These are phyloP conservation scores for Zea luxurians DNA, from an alignment of 176 grass and related monocot species.

Conservation along the genomic window DNA sequence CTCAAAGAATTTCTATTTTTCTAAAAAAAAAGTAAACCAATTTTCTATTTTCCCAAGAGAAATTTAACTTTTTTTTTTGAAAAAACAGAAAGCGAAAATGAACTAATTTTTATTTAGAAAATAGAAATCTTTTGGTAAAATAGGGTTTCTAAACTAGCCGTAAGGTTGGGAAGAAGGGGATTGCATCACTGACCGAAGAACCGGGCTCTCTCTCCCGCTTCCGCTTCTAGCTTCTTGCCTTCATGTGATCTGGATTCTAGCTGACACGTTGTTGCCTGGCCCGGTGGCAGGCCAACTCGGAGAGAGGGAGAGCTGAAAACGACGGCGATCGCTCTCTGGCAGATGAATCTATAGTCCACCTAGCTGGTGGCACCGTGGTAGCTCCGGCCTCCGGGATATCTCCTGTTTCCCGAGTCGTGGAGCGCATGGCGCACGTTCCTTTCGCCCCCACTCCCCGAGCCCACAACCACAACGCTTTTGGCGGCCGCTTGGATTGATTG, in stretches of 20 bases:
- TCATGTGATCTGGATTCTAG: slow-evolving; percentile 26
- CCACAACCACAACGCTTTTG: neutral
- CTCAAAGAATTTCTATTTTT: too few relatives aligned
- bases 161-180: too few relatives aligned
- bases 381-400: neutral
- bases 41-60: too few relatives aligned
- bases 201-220: neutral
- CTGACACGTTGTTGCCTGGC: slow-evolving; percentile 20
- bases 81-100: too few relatives aligned
- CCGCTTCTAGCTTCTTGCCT: neutral
- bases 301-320: slow-evolving; percentile 29
- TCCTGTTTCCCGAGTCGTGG: slow-evolving; percentile 15
- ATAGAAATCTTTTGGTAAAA: too few relatives aligned
- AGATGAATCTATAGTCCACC: slow-evolving; percentile 28
- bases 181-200: neutral
- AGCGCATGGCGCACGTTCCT: neutral
- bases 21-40: too few relatives aligned
- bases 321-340: slow-evolving; percentile 22
- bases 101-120: too few relatives aligned
- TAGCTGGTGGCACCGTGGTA: neutral
- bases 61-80: too few relatives aligned
- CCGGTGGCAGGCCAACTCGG: neutral
- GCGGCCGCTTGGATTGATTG: neutral
- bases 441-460: neutral
- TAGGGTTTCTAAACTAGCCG: too few relatives aligned